phyloP scores from a whole-genome alignment of 257 asterid species.

The Fraxinus anomala region DNA sequence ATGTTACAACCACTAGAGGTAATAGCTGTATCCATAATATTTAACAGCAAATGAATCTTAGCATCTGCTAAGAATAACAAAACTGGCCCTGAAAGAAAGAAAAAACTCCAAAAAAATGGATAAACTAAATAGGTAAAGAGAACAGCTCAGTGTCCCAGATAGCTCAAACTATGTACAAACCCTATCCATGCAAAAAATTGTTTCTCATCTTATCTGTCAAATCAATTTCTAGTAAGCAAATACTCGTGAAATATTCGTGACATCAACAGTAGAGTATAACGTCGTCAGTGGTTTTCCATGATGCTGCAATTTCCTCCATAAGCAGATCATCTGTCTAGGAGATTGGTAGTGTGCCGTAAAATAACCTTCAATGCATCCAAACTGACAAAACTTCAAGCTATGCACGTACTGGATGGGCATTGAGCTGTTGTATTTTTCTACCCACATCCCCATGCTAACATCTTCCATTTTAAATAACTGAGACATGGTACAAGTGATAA shows the following conservation, averaged over 20 bases:
- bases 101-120: slow-evolving; percentile 21
- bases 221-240: background rate
- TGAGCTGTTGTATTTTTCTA: slow-evolving; percentile 68
- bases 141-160: slow-evolving; percentile 26
- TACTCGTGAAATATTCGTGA: background rate
- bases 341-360: slow-evolving; percentile 91
- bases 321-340: slow-evolving; percentile 93
- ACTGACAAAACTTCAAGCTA: slow-evolving; percentile 89
- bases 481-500: slow-evolving; percentile 14
- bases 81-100: slow-evolving; percentile 33
- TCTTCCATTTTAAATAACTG: slow-evolving; percentile 99
- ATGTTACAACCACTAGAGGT: background rate
- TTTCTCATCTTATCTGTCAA: background rate
- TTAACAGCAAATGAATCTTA: slow-evolving; percentile 15
- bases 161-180: slow-evolving; percentile 42
- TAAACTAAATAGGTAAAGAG: slow-evolving; percentile 21
- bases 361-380: slow-evolving; percentile 83
- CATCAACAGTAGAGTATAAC: no score
- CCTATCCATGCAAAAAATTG: background rate
- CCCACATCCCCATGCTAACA: slow-evolving; percentile 99
- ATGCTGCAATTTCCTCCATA: slow-evolving; percentile 70
- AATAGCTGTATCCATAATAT: slow-evolving; percentile 13
- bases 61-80: slow-evolving; percentile 36
- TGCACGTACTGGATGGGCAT: slow-evolving; percentile 68
- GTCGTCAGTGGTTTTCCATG: slow-evolving; percentile 64